Conservation (phyloP, 306 rosid genomes). For the Myrica gale region DNA sequence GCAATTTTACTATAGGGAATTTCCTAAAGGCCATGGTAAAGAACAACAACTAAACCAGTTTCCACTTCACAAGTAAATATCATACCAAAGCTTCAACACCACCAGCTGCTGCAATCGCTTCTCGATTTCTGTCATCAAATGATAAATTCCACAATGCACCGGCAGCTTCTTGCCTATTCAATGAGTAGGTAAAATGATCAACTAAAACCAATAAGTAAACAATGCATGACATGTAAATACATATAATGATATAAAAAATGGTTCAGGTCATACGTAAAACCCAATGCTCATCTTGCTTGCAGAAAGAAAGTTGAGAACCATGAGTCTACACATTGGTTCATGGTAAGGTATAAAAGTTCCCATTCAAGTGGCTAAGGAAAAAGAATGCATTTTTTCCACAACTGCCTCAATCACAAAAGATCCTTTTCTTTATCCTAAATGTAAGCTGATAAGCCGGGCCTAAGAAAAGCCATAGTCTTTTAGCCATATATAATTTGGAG, state of each 20-base stretch:
- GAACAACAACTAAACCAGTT: background rate
- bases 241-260: background rate
- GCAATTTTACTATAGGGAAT: slow-evolving; percentile 13
- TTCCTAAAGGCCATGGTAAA: background rate
- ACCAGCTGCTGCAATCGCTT: slow-evolving; percentile 93
- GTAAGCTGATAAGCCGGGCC: background rate
- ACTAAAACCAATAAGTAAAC: background rate
- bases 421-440: background rate
- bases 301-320: background rate
- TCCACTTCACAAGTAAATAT: slow-evolving; percentile 15
- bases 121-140: slow-evolving; percentile 97
- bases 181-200: slow-evolving; percentile 4
- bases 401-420: background rate
- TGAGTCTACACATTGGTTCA: background rate
- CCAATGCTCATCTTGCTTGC: background rate
- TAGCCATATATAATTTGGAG: background rate
- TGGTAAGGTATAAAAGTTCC: background rate
- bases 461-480: background rate
- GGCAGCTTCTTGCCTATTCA: slow-evolving; percentile 98
- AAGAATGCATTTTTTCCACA: background rate
- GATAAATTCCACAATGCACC: slow-evolving; percentile 99
- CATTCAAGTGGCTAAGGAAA: background rate
- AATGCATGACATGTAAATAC: background rate
- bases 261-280: background rate
- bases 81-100: slow-evolving; percentile 99